Conservation (phyloP, 139 green algal species). For the Chlamydomonas sp. region DNA sequence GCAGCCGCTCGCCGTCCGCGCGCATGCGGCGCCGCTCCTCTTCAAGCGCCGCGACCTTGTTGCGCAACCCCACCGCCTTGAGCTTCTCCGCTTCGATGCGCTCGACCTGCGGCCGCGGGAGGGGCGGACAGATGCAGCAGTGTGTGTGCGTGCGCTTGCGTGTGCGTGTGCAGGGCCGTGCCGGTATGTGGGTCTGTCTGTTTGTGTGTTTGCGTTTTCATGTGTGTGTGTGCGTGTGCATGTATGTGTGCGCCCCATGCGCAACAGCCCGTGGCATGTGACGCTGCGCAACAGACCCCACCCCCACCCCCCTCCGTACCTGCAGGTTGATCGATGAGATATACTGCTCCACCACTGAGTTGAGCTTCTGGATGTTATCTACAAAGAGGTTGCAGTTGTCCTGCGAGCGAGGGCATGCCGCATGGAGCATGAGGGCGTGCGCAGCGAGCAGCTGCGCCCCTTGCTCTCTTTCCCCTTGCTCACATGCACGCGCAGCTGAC, state of each 20-base stretch:
- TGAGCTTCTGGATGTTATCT: slow-evolving; percentile 42
- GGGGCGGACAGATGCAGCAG: background rate
- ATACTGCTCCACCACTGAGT: slow-evolving; percentile 43
- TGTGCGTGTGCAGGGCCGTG: too few relatives aligned
- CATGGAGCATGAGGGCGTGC: too few relatives aligned
- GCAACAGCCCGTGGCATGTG: slow-evolving; percentile 7
- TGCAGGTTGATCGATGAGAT: slow-evolving; percentile 44
- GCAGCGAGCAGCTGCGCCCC: too few relatives aligned
- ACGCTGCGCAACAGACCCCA: background rate
- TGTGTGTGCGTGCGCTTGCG: too few relatives aligned
- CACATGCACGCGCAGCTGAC: background rate
- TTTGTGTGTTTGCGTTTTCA: too few relatives aligned
- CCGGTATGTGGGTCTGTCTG: too few relatives aligned
- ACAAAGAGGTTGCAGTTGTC: slow-evolving; percentile 48
- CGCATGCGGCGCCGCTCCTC: slow-evolving; percentile 48
- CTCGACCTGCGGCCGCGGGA: slow-evolving; percentile 32
- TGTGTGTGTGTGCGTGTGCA: background rate
- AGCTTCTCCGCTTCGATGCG: slow-evolving; percentile 60
- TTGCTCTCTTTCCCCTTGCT: too few relatives aligned
- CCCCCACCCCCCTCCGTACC: slow-evolving; percentile 11
- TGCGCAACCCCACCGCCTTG: slow-evolving; percentile 50
- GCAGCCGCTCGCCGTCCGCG: slow-evolving; percentile 41
- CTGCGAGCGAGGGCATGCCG: slow-evolving; percentile 18
- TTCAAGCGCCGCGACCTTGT: slow-evolving; percentile 49
- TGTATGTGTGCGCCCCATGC: background rate